Evolutionary conservation across 176 grass and related monocot species (phyloP), one percentile per base, ranked within the genome.

Genomic region (Lolium multiflorum): DNA sequence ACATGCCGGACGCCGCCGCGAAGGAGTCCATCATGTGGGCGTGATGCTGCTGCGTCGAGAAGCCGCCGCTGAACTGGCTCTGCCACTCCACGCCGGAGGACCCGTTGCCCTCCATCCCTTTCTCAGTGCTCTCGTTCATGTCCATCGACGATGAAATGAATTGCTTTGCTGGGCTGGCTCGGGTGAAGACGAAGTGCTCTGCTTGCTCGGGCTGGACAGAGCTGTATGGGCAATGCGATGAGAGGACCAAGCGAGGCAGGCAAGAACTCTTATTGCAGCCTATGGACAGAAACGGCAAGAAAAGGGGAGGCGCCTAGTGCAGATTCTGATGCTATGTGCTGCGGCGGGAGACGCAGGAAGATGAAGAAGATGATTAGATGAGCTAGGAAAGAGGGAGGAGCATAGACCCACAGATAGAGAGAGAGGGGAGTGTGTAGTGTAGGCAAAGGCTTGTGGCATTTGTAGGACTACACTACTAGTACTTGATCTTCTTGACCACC

Each of bases 11-110:
- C 50, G 58, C 65, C 41, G 59, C 78, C 50, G 66, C 73, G 68
- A 93, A 93, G 18, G 88, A 90, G 44, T 92, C 91, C 77, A 85
- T 87, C 78, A 93, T 91, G 54, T 82, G 8, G 74, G 78, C 68
- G 11, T 87, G 89, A 22, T 57, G 87, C 75, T 81, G 82, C 15
- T 51, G 37, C n/a, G 57, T 35, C 9, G 91, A 70, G 78, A 79
- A 87, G 72, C 89, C 75, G 80, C 43, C 67, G 78, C 79, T 83
- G 86, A 88, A 86, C 71, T 91, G 91, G 82, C 56, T 65, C 85
- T 93, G 88, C 89, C 86, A 90, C 75, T 88, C 92, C 55, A 78
- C 84, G 69, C 56, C 86, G 83, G 89, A 81, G 6, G 85, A 74
- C 47, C 69, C 84, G 62, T 79, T 89, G 68, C 83, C 84, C 59